Base-by-base conservation (phyloP, 2,329 filamentous ascomycete genomes). In the Hymenoscyphus scutula region DNA sequence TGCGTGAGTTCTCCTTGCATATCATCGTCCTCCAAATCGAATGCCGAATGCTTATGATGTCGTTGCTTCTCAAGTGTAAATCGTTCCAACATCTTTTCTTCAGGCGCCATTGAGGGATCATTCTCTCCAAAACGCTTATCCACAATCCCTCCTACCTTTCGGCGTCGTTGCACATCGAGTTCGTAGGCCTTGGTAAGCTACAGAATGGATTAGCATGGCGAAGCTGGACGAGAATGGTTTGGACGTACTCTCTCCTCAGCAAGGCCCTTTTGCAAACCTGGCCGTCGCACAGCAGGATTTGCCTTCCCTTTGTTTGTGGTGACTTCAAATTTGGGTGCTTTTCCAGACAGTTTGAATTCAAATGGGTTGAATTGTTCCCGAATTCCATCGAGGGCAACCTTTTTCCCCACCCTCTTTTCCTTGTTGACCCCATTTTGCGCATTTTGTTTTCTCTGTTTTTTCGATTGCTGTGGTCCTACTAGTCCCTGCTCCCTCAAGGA, bases 291-390 rank as follows among this genome's bases (percentile, higher is more conserved):
- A 65, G 89, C 76, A 56, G 83, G 83, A 67, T 83, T 85, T 29
- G 81, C 79, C 30, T 81, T 79, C 72, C 80, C 80, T 57, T 81
- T 84, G 66, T 84, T 85, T 59, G 83, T 93, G 0, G 90, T 92
- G 53, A 93, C 89, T 53, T 94, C 88, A 68, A 96, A 96, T 72
- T 98, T 98, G 62, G 87, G 87, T 0, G 88, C 90, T 64, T 89
- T 84, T 1, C 88, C 82, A 48, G 89, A 87, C 63, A 90, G 86
- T 77, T 96, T 96, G 75, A 97, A 85, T 74, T 99, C 95, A 77
- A 99, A 99, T 0, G 95, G 95, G 75, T 99, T 99, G 84, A 98
- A 98, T 69, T 93, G 89, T 73, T 98, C 93, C 73, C 95, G 89
- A 74, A 99, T 97, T 62, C 85, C 86, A 70, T 90, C 87, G 66